Evolutionary conservation across 2,329 filamentous ascomycete species (phyloP).

Genomic region (Aureobasidium subglaciale): DNA sequence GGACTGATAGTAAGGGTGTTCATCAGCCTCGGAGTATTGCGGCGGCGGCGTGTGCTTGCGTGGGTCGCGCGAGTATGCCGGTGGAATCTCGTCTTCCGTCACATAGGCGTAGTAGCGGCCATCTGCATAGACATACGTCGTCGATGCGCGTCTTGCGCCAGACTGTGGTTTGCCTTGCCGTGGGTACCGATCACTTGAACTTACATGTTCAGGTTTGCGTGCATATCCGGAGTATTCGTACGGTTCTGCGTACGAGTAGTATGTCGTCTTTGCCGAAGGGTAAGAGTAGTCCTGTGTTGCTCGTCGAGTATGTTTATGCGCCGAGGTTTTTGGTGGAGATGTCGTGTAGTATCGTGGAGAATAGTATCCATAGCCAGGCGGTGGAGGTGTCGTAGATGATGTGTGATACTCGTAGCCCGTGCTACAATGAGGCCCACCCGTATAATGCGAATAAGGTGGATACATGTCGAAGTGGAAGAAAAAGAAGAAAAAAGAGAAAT

Average conservation of each 20-base stretch:
- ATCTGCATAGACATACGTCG: slow-evolving; percentile 50
- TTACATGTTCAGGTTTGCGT: slow-evolving; percentile 59
- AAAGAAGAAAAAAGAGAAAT: neutral
- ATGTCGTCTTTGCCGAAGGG: slow-evolving; percentile 29
- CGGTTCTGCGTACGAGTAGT: slow-evolving; percentile 32
- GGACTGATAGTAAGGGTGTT: slow-evolving; percentile 39
- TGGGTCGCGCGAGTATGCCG: slow-evolving; percentile 34
- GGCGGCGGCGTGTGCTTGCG: slow-evolving; percentile 33
- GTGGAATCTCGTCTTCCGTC: slow-evolving; percentile 28
- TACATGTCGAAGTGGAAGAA: slow-evolving; percentile 5
- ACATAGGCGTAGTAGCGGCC: slow-evolving; percentile 45
- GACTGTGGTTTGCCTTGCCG: slow-evolving; percentile 22
- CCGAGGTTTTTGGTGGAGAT: slow-evolving; percentile 38
- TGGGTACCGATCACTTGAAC: slow-evolving; percentile 44
- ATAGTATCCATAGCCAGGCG: slow-evolving; percentile 41
- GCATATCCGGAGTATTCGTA: slow-evolving; percentile 36
- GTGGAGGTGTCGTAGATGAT: slow-evolving; percentile 45
- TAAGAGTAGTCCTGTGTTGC: slow-evolving; percentile 45
- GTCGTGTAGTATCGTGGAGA: slow-evolving; percentile 47
- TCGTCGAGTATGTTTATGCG: slow-evolving; percentile 50
- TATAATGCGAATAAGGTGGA: slow-evolving; percentile 1
- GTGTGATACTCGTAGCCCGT: slow-evolving; percentile 42
- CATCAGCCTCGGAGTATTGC: slow-evolving; percentile 48
- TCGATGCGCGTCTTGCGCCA: slow-evolving; percentile 28
- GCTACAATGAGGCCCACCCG: slow-evolving; percentile 39